Percentiles rank a stretch among this genome's conserved stretches.
Evolutionary conservation across 495 filamentous ascomycete genomes (phyloP).

Genomic region (Penicillium silybi): DNA sequence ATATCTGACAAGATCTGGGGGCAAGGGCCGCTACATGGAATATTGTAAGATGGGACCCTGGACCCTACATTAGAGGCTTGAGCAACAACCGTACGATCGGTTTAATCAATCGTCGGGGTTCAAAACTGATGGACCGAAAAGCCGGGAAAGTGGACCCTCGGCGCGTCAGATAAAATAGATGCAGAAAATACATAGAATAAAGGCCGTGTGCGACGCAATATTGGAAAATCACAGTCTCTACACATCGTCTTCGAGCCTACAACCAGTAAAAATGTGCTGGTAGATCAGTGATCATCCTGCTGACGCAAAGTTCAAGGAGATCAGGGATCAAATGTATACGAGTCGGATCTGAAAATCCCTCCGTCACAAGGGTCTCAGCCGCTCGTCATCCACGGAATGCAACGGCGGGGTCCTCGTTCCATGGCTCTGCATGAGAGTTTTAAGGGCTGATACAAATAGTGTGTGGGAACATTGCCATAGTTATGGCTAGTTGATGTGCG

Average conservation of each 20-base stretch:
- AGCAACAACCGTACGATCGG: not conserved
- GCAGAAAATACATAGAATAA: not conserved
- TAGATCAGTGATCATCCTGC: not conserved
- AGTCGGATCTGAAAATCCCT: not conserved
- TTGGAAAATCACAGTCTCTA: not conserved
- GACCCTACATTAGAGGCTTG: not conserved
- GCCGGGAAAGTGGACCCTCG: not conserved
- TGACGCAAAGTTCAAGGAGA: not conserved
- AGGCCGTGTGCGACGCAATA: not conserved
- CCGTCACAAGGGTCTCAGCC: not conserved
- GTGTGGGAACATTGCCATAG: not conserved
- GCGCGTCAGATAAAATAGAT: not conserved
- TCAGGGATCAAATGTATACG: not conserved
- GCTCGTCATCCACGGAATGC: not conserved
- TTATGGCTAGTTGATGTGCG: constrained; percentile 7
- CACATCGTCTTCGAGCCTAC: not conserved
- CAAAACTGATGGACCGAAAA: not conserved
- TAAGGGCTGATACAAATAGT: not conserved
- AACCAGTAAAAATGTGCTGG: not conserved
- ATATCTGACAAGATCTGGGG: not conserved
- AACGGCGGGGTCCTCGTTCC: not conserved
- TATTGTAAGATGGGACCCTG: not conserved
- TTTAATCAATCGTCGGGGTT: not conserved
- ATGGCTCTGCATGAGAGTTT: not conserved
- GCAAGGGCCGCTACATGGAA: not conserved